Conservation (phyloP, 2,329 filamentous ascomycete genomes). For the Aureobasidium sp. region DNA sequence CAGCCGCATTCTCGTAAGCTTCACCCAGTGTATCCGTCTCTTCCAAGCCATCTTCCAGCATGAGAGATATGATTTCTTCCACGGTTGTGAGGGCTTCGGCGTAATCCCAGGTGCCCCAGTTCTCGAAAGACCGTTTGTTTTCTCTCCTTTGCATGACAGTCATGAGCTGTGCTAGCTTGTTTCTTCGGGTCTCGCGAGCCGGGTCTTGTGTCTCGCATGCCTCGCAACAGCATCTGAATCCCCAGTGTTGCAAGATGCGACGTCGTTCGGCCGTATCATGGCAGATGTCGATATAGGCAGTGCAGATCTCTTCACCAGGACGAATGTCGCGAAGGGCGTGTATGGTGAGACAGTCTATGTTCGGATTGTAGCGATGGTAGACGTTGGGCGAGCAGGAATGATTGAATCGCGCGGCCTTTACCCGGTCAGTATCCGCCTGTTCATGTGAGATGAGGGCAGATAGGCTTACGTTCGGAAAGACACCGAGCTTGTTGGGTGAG, state of each 20-base stretch:
- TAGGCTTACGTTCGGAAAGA: slow-evolving; percentile 11
- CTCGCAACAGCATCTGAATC: slow-evolving; percentile 23
- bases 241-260: slow-evolving; percentile 19
- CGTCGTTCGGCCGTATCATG: slow-evolving; percentile 12
- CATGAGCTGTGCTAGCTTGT: slow-evolving; percentile 11
- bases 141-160: slow-evolving; percentile 8
- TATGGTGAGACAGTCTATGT: slow-evolving; percentile 16
- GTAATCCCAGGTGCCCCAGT: slow-evolving; percentile 11
- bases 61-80: slow-evolving; percentile 16
- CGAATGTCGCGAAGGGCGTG: slow-evolving; percentile 23
- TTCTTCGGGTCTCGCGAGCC: slow-evolving; percentile 6
- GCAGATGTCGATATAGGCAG: slow-evolving; percentile 18
- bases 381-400: slow-evolving; percentile 16
- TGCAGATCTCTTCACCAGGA: slow-evolving; percentile 23
- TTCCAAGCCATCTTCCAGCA: slow-evolving; percentile 18
- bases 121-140: slow-evolving; percentile 1
- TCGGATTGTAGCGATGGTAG: slow-evolving; percentile 15
- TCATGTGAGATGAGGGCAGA: no score
- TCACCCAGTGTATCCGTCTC: slow-evolving; percentile 18
- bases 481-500: slow-evolving; percentile 11
- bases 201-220: slow-evolving; percentile 19
- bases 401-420: slow-evolving; percentile 13
- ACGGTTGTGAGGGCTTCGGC: slow-evolving; percentile 9
- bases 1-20: slow-evolving; percentile 16
- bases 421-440: background rate